phyloP scores from a whole-genome alignment of 345 rosid species.

The Eucalyptus decipiens region DNA sequence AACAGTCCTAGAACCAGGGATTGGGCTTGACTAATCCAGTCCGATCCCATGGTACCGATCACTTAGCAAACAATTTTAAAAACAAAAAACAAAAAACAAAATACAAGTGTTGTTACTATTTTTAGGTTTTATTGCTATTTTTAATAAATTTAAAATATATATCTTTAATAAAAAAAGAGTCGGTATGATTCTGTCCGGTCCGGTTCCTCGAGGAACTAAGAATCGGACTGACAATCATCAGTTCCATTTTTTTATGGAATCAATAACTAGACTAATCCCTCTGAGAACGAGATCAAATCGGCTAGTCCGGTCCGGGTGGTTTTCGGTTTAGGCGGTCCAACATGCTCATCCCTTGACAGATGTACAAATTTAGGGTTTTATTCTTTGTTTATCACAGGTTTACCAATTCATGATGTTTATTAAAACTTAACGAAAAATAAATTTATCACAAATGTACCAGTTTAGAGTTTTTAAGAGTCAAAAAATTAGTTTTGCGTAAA shows the following conservation, averaged over 20 bases:
- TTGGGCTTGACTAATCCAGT: rapidly evolving
- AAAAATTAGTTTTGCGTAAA: rapidly evolving
- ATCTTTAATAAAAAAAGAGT: no score
- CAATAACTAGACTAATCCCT: no score
- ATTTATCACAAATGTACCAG: rapidly evolving
- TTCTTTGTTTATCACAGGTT: rapidly evolving
- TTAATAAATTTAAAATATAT: no score
- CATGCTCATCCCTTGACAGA: no score
- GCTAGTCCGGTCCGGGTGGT: rapidly evolving
- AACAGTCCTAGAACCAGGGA: rapidly evolving
- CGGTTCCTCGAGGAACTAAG: rapidly evolving
- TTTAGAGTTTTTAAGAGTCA: rapidly evolving
- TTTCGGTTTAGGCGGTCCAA: rapidly evolving
- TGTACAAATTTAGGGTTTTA: no score
- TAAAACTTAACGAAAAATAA: rapidly evolving
- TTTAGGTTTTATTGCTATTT: no score
- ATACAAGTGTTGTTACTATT: no score
- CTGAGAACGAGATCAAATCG: rapidly evolving
- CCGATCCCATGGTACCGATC: rapidly evolving
- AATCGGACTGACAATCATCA: rapidly evolving
- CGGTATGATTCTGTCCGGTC: rapidly evolving
- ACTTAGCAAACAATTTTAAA: no score
- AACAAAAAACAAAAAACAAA: no score
- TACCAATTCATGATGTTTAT: no score
- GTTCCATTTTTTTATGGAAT: no score